Base-by-base conservation (phyloP, 805 yeast genomes). In the Candida manassasensis region DNA sequence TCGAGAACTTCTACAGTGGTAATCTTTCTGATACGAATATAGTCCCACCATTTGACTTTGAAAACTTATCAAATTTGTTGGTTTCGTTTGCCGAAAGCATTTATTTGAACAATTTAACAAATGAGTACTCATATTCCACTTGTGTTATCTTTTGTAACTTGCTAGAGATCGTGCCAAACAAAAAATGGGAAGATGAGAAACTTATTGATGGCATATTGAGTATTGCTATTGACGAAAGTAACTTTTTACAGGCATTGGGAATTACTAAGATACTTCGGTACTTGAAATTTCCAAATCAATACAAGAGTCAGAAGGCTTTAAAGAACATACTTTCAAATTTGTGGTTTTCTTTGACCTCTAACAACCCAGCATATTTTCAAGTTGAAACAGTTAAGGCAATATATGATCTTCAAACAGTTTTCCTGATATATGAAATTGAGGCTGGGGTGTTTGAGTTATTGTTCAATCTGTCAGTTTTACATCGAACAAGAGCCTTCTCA, bases 311-410 rank as follows among this genome's bases (percentile, higher is more conserved):
- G 24, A 54, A 52, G 35, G 41, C 73, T 6, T 49, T 77, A 21
- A 67, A 70, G 42, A 50, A 63, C 0, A 52, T 68, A 3, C 49
- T 75, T 21, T 53, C 67, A 3, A 58, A 67, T 26, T 48, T 82
- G n/a, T 84, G 87, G 86, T 49, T 51, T 2, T 64, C 76, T 29
- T 50, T 84, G 34, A 48, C 61, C 22, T 69, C 70, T 7, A 63
- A 71, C 0, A 58, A 68, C n/a, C 77, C 79, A 3, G 54, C 59
- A 4, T 59, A 61, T 31, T 67, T 70, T 38, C 95, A 86, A 49
- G 80, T 82, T 1, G 94, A 84, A 47, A 71, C 83, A 0, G 84
- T 83, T 1, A 75, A 73, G 35, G 65, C 75, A 15, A 64, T 89
- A 2, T 81, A 84, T 67, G 64, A 69, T 4, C 57, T 90, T 34